Percentiles rank a stretch among this genome's conserved stretches.
These are phyloP conservation scores for Colletotrichum sp. DNA, from an alignment of 2,329 filamentous ascomycete species.

Conservation along the genomic window DNA sequence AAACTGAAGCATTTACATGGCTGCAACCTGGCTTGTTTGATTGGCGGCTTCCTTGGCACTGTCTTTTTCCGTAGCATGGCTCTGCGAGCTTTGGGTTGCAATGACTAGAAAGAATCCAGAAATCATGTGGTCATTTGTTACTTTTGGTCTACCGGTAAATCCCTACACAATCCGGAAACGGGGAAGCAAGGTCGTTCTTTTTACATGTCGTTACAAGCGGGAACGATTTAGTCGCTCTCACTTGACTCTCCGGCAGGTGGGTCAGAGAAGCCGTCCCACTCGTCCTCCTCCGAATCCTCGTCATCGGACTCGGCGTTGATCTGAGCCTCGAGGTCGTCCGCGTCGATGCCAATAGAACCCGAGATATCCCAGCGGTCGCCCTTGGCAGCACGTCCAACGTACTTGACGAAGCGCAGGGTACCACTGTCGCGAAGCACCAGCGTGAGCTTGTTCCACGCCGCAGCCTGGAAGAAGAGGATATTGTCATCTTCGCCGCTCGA, in stretches of 20 bases:
- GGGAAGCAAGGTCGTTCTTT: background rate
- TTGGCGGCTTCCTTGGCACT: background rate
- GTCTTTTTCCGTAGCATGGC: background rate
- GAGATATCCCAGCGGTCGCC: constrained; percentile 94
- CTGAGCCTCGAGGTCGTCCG: constrained; percentile 50
- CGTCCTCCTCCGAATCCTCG: constrained; percentile 50
- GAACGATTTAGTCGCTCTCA: constrained; percentile 36
- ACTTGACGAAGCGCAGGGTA: constrained; percentile 93
- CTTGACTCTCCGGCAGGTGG: constrained; percentile 21
- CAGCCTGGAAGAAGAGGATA: constrained; percentile 66
- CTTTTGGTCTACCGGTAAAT: background rate
- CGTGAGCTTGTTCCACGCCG: constrained; percentile 87
- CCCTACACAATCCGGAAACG: background rate
- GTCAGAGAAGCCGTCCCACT: constrained; percentile 63
- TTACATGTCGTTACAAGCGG: background rate
- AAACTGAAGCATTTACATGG: background rate
- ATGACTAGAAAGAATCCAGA: background rate
- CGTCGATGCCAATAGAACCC: constrained; percentile 75
- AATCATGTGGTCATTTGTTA: background rate
- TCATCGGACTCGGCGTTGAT: constrained; percentile 33
- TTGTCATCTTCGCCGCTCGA: constrained; percentile 76
- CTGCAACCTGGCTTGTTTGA: background rate
- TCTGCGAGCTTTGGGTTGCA: background rate
- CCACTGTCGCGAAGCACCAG: constrained; percentile 88
- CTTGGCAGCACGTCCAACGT: constrained; percentile 80